phyloP scores from a whole-genome alignment of 768 basidiomycete genomes.

The Rickenella mellea region DNA sequence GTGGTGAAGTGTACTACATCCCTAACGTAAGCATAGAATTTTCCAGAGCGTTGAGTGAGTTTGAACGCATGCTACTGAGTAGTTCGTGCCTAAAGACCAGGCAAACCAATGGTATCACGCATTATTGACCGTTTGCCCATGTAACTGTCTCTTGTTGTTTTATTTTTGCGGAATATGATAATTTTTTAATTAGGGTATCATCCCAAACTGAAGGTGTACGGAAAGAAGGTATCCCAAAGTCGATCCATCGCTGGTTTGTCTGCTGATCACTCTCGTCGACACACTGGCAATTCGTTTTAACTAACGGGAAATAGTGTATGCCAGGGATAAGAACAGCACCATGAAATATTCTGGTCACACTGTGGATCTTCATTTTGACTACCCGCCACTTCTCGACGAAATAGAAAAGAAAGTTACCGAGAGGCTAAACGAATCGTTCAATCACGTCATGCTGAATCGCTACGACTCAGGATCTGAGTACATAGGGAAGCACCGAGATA shows the following conservation, averaged over 20 bases:
- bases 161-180: background rate
- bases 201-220: conserved; percentile 30
- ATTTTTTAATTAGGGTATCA: conserved; percentile 22
- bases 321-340: conserved; percentile 17
- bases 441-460: conserved; percentile 31
- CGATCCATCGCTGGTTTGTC: conserved; percentile 21
- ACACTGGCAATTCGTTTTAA: background rate
- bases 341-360: conserved; percentile 26
- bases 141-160: conserved; percentile 10
- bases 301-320: conserved; percentile 18
- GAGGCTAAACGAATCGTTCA: conserved; percentile 23
- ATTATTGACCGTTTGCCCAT: conserved; percentile 21
- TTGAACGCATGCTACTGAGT: background rate
- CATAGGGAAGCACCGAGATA: conserved; percentile 19
- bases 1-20: conserved; percentile 15
- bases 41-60: background rate
- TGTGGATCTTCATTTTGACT: conserved; percentile 24
- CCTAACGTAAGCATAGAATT: conserved; percentile 6
- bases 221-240: conserved; percentile 26
- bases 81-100: conserved; percentile 18
- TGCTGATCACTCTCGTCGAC: background rate
- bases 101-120: conserved; percentile 23
- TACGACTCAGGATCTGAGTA: conserved; percentile 28
- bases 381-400: conserved; percentile 20
- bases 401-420: conserved; percentile 22